Conservation (phyloP, 2,329 filamentous ascomycete species). For the Emergomyces pasteurianus region DNA sequence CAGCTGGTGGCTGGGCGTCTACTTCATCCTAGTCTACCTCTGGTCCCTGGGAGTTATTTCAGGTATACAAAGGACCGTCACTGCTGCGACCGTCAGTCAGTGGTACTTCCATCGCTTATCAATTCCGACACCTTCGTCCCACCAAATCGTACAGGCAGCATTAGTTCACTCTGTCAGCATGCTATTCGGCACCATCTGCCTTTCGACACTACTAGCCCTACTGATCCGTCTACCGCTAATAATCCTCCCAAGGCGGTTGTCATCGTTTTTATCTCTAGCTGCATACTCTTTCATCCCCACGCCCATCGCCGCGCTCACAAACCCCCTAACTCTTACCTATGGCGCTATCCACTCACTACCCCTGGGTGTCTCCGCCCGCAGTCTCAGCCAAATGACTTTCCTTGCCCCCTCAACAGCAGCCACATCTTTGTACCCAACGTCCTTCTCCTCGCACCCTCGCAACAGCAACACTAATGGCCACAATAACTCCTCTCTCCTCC, state of each 20-base stretch:
- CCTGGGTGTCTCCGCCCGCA: slow-evolving; percentile 63
- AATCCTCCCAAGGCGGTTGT: slow-evolving; percentile 63
- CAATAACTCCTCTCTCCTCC: slow-evolving; percentile 49
- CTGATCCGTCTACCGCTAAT: slow-evolving; percentile 75
- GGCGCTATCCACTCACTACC: slow-evolving; percentile 86
- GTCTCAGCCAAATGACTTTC: slow-evolving; percentile 70
- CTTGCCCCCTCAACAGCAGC: slow-evolving; percentile 58
- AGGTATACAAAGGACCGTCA: slow-evolving; percentile 79
- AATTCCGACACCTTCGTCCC: slow-evolving; percentile 62
- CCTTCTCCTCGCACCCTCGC: slow-evolving; percentile 34
- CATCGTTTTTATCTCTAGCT: slow-evolving; percentile 57
- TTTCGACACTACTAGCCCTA: slow-evolving; percentile 71
- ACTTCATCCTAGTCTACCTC: slow-evolving; percentile 86
- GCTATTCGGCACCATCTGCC: slow-evolving; percentile 82
- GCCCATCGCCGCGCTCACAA: slow-evolving; percentile 73
- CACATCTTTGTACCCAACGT: slow-evolving; percentile 45
- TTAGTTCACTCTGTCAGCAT: slow-evolving; percentile 70
- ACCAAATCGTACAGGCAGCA: slow-evolving; percentile 72
- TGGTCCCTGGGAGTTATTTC: slow-evolving; percentile 86
- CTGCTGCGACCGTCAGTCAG: slow-evolving; percentile 88
- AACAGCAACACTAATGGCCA: slow-evolving; percentile 21
- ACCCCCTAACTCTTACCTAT: slow-evolving; percentile 84
- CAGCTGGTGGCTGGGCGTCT: slow-evolving; percentile 90
- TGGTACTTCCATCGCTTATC: slow-evolving; percentile 97
- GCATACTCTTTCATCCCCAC: slow-evolving; percentile 74